Conservation (phyloP, 2,329 filamentous ascomycete genomes). For the Phaeoacremonium minimum region DNA sequence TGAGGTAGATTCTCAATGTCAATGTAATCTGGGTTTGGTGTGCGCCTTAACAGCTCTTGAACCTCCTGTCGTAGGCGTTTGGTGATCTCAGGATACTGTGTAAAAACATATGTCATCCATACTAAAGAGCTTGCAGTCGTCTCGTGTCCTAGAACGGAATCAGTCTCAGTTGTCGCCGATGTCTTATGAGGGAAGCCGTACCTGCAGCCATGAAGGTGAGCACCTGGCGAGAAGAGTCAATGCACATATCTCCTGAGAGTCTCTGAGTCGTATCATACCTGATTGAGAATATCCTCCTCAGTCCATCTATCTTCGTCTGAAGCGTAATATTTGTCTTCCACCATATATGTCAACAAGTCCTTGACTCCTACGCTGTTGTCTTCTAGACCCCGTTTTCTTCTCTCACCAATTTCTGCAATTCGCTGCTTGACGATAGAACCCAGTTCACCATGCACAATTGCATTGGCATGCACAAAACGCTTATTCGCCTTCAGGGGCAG, state of each 20-base stretch:
- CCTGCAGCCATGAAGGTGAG: background rate
- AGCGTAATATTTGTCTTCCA: no score
- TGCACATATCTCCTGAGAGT: background rate
- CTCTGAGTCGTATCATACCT: background rate
- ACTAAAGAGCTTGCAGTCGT: background rate
- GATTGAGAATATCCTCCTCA: background rate
- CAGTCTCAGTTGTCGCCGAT: background rate
- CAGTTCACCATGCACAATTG: conserved; percentile 17
- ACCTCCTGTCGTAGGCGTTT: background rate
- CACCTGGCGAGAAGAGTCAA: no score
- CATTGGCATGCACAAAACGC: conserved; percentile 25
- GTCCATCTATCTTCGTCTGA: no score
- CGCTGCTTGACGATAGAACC: background rate
- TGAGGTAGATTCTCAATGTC: conserved; percentile 24
- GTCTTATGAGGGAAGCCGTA: background rate
- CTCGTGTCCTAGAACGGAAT: background rate
- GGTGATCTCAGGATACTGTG: background rate
- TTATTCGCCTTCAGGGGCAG: conserved; percentile 33
- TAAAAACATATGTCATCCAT: background rate
- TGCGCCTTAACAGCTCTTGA: background rate
- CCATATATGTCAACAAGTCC: conserved; percentile 20
- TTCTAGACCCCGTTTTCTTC: no score
- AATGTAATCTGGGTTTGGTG: background rate
- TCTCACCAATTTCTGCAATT: no score
- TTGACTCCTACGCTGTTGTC: conserved; percentile 6